Evolutionary conservation across 1,284 basidiomycete species (phyloP), one percentile per base, ranked within the genome.

Genomic region (Sporisorium scitamineum): DNA sequence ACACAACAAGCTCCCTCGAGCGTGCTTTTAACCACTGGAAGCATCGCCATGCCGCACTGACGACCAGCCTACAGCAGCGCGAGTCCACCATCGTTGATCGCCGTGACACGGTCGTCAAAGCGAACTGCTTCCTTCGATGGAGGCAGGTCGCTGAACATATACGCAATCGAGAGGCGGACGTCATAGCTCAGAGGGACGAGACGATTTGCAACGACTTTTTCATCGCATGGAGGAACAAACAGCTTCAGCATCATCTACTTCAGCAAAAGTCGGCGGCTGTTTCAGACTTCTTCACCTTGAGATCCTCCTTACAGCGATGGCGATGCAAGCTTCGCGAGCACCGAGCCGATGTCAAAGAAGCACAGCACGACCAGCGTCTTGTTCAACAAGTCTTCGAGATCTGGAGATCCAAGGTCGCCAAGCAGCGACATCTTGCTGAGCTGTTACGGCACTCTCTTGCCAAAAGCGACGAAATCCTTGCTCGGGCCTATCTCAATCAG

Each of bases 381-480:
- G 53, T 44, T 13, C 47, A 66, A 42, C 64, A 68, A 32, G 56
- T 67, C 2, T 61, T 72, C 18, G 63, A 61, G n/a, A 69, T 68
- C 18, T 80, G 79, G 79, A 55, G 45, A 18, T 50, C 61, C 9
- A 66, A 55, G 3, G 26, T 59, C 0, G 44, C 57, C 24, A 71
- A 59, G 37, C 70, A 78, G 59, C 61, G 54, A 24, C 60, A 50
- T 13, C 52, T 65, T 14, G 63, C 52, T 1, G 27, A 9, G 8
- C 34, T 65, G 16, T 26, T 78, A 20, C 56, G 54, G 31, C 52
- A 22, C 24, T 54, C 61, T 24, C 51, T 58, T 6, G 45, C 47
- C 11, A 34, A 60, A 22, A 60, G 53, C 13, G 41, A 73, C 13
- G 20, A 56, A 3, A 27, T 50, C 2, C 42, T 76, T 14, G 50